These are phyloP conservation scores for Paecilomyces niveus DNA, from an alignment of 2,329 filamentous ascomycete genomes.

Conservation along the genomic window DNA sequence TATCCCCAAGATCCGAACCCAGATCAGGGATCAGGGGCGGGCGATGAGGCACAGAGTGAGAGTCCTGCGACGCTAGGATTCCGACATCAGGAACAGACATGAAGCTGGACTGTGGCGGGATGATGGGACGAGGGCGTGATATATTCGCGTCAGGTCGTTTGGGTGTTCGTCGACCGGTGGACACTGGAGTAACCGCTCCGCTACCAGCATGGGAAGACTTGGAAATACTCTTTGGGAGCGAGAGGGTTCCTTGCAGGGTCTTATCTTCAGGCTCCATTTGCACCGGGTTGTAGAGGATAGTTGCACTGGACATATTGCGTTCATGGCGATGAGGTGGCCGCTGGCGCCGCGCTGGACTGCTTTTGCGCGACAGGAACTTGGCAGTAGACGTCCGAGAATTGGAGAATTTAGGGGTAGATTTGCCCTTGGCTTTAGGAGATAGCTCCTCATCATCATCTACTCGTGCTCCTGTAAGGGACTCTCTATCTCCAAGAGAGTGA, in stretches of 20 bases:
- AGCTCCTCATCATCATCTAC: constrained; percentile 8
- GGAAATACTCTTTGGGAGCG: not conserved
- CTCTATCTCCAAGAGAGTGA: constrained; percentile 21
- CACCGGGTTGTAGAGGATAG: constrained; percentile 65
- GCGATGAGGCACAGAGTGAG: constrained; percentile 26
- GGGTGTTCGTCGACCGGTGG: constrained; percentile 35
- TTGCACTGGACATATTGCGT: constrained; percentile 72
- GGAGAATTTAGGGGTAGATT: constrained; percentile 25
- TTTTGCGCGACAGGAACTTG: constrained; percentile 31
- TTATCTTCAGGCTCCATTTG: constrained; percentile 23
- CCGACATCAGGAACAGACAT: constrained; percentile 52
- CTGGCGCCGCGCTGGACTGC: constrained; percentile 28
- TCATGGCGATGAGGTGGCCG: constrained; percentile 48
- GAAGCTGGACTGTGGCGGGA: constrained; percentile 46
- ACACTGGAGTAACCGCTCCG: constrained; percentile 32
- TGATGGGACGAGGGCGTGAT: constrained; percentile 50
- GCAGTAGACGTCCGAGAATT: constrained; percentile 35
- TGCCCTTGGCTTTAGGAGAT: constrained; percentile 12
- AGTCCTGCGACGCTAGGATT: constrained; percentile 44
- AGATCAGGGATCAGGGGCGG: constrained; percentile 65
- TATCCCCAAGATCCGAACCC: constrained; percentile 65
- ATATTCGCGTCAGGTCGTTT: constrained; percentile 29
- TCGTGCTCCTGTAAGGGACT: constrained; percentile 13
- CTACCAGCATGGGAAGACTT: not conserved
- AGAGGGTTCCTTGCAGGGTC: constrained; percentile 8